Evolutionary conservation across 2,329 filamentous ascomycete species (phyloP), one percentile per base, ranked within the genome.

Genomic region (Aspergillus proliferans): DNA sequence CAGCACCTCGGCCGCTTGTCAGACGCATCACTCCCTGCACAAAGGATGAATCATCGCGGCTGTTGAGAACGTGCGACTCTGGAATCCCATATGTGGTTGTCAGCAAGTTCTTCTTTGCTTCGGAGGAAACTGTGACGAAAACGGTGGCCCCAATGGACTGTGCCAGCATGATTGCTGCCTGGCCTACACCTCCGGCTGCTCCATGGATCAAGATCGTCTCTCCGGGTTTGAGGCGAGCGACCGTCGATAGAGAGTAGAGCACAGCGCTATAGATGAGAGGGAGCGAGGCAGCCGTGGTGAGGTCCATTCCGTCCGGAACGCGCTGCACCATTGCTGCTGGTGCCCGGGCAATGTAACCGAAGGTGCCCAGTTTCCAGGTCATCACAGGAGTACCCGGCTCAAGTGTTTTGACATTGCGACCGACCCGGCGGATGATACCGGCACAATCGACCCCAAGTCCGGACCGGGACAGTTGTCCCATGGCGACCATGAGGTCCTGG

Each of bases 31-130:
- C 28, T 7, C 42, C 30, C 7, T 45, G 9, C 6, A 42, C 44
- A 30, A 58, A 57, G 2, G 28, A n/a, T n/a, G 33, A n/a, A 9
- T 33, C 34, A 8, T 40, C 21, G 7, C 49, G 45, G 21, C 50
- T 55, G 1, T 42, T 52, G 43, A 59, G 55, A 9, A 60, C 53
- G 18, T 52, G 52, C 4, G 46, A 40, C 9, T 48, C 47, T 8
- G 50, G 46, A 40, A 60, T 57, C 2, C 45, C 45, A 36, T 54
- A 62, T 6, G 46, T 19, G 8, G 53, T 36, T 19, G 51, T 47
- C 8, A 63, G 39, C 3, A 60, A 42, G 2, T 53, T 12, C 28
- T 48, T 56, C 47, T 58, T 52, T 22, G 33, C 18, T 21, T 46
- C 10, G 2, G 47, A 47, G 2, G 39, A 34, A n/a, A 52, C 52